These are phyloP conservation scores for Salix arbutifolia DNA, from an alignment of 345 rosid species.

Conservation along the genomic window DNA sequence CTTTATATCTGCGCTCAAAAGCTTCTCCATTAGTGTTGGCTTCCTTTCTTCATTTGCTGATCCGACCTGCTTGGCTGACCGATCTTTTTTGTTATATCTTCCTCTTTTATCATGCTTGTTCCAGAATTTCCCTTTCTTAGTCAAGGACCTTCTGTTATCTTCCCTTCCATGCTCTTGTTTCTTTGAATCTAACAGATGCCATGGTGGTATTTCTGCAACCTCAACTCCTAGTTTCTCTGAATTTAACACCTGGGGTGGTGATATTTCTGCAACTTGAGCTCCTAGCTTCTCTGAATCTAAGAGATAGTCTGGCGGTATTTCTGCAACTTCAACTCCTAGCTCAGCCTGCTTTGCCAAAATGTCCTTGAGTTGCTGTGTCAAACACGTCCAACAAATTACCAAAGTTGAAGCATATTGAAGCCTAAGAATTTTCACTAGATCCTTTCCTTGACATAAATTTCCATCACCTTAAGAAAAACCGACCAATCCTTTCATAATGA, in stretches of 20 bases:
- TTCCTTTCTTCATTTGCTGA: slow-evolving; percentile 23
- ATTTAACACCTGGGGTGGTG: slow-evolving; percentile 56
- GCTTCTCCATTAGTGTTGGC: slow-evolving; percentile 78
- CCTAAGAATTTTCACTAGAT: background rate
- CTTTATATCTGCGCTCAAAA: slow-evolving; percentile 62
- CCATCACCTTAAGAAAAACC: background rate
- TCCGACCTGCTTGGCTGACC: slow-evolving; percentile 27
- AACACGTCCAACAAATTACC: slow-evolving; percentile 2
- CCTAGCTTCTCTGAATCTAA: slow-evolving; percentile 45
- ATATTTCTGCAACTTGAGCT: slow-evolving; percentile 89
- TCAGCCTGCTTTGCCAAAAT: slow-evolving; percentile 89
- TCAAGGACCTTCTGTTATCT: slow-evolving; percentile 22
- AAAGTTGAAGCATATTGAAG: background rate
- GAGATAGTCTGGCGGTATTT: slow-evolving; percentile 70
- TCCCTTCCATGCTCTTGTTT: slow-evolving; percentile 29
- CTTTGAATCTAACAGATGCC: slow-evolving; percentile 50
- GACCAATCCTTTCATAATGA: background rate
- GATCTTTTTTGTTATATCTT: slow-evolving; percentile 35
- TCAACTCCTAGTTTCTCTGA: slow-evolving; percentile 56
- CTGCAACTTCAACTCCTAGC: slow-evolving; percentile 89
- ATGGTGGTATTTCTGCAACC: slow-evolving; percentile 84
- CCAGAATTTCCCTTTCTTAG: slow-evolving; percentile 34
- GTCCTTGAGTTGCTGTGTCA: slow-evolving; percentile 78
- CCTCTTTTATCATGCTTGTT: slow-evolving; percentile 47
- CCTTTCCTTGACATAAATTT: background rate